These are phyloP conservation scores for Chlamydomonas eustigma DNA, from an alignment of 139 green algal species.

Conservation along the genomic window DNA sequence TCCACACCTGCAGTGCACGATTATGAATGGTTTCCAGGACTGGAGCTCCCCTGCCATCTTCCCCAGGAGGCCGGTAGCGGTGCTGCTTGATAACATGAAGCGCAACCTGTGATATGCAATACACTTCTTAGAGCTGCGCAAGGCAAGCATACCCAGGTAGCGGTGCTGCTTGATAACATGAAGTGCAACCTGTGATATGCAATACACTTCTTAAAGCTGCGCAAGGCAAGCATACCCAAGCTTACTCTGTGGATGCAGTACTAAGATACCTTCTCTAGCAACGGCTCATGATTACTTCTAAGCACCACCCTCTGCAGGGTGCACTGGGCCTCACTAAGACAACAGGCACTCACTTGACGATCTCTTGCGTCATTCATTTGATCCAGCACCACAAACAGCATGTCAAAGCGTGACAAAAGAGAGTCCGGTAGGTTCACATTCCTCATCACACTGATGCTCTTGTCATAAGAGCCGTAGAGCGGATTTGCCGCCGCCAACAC, in stretches of 20 bases:
- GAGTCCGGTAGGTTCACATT: slow-evolving; percentile 98
- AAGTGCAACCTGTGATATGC: slow-evolving; percentile 43
- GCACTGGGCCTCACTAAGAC: too few relatives aligned
- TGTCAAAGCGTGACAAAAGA: slow-evolving; percentile 96
- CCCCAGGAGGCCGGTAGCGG: slow-evolving; percentile 72
- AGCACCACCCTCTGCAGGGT: too few relatives aligned
- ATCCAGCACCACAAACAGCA: slow-evolving; percentile 97
- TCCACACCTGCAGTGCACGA: background rate
- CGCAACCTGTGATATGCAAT: background rate
- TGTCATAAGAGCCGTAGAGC: slow-evolving; percentile 55
- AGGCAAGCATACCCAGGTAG: too few relatives aligned
- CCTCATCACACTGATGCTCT: slow-evolving; percentile 69
- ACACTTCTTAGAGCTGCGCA: too few relatives aligned
- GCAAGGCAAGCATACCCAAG: too few relatives aligned
- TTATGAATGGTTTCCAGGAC: slow-evolving; percentile 43
- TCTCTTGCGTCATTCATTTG: slow-evolving; percentile 75
- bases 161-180: slow-evolving; percentile 78
- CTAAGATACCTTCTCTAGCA: too few relatives aligned
- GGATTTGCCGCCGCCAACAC: slow-evolving; percentile 89
- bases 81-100: slow-evolving; percentile 60
- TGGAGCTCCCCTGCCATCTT: slow-evolving; percentile 35
- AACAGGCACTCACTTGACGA: slow-evolving; percentile 46
- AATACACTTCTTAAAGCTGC: too few relatives aligned
- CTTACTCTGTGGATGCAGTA: too few relatives aligned
- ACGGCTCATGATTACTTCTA: too few relatives aligned